Evolutionary conservation across 2,329 filamentous ascomycete species (phyloP), one percentile per base, ranked within the genome.

Genomic region (Penicillium polonicum): DNA sequence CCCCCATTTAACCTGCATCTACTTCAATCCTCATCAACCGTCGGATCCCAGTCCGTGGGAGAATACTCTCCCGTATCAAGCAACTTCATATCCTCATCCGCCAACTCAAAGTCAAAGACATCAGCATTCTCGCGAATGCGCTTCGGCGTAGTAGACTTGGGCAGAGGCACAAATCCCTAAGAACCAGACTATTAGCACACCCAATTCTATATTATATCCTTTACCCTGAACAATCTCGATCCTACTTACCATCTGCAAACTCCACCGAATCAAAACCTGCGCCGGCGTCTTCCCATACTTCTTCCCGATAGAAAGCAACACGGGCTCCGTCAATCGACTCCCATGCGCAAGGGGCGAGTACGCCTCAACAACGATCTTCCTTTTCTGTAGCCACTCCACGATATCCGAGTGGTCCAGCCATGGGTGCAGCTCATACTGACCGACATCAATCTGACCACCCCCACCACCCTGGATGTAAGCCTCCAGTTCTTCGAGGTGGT

Each of bases 351-450:
- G 82, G 6, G 91, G 91, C 7, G 89, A 89, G 64, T 94, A 95
- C 0, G 91, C 90, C 74, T 94, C 86, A 2, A 94, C 81, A 0
- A 87, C 76, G 57, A 94, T 92, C 38, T 79, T 77, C 62, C 92
- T 78, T 59, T 83, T 76, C 56, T 84, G 80, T 68, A 90, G 90
- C 65, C 85, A 86, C 13, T 82, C 79, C 0, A 85, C 82, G 61
- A 94, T 91, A 38, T 82, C 80, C 0, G 79, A 80, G 52, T 88
- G 84, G 2, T 88, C 91, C 71, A 92, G 91, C 82, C 93, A 94
- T 0, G 89, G 90, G 60, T 93, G 89, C 2, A 92, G 83, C 72
- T 93, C 88, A 66, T 92, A 88, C 76, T 94, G 90, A 68, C 93
- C 93, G 50, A 93, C 84, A 1, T 85, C 83, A 0, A 90, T 90